Percentiles rank a stretch among this genome's conserved stretches.
Evolutionary conservation across 169 alveolate species (phyloP).

Genomic region (Eimeria tenella): DNA sequence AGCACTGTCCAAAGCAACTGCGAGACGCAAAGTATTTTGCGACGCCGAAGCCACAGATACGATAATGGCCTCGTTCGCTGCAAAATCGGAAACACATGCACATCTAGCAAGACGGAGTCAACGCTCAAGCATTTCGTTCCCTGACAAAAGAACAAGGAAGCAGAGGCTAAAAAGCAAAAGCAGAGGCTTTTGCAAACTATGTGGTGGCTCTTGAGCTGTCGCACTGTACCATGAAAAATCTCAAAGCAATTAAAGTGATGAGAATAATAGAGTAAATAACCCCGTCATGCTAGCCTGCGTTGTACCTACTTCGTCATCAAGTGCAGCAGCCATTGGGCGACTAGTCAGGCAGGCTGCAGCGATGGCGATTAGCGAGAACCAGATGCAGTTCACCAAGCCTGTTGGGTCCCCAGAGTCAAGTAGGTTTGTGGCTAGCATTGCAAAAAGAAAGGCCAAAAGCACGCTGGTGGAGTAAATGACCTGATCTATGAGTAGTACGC

Average conservation of each 20-base stretch:
- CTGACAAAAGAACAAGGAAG: no score
- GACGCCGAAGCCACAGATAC: slow-evolving; percentile 64
- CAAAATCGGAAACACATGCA: neutral
- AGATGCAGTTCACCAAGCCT: slow-evolving; percentile 40
- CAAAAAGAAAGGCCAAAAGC: slow-evolving; percentile 32
- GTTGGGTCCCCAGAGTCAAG: slow-evolving; percentile 42
- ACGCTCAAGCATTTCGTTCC: no score
- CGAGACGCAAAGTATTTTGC: slow-evolving; percentile 46
- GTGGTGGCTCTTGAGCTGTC: no score
- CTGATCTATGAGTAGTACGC: slow-evolving; percentile 61
- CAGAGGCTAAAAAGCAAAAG: no score
- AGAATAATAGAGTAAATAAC: no score
- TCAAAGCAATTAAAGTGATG: no score
- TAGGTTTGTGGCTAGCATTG: slow-evolving; percentile 37
- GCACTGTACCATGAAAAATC: no score
- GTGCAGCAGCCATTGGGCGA: slow-evolving; percentile 57
- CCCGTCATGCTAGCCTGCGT: neutral
- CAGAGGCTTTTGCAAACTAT: no score
- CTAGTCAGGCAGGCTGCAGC: slow-evolving; percentile 28
- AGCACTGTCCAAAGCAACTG: slow-evolving; percentile 42
- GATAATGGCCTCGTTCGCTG: slow-evolving; percentile 43
- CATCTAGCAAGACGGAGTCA: no score
- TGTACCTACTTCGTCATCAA: slow-evolving; percentile 49
- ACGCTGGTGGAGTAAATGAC: slow-evolving; percentile 53
- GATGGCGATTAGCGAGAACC: slow-evolving; percentile 57